A percentile compares a stretch with the other conserved stretches of the same genome.
phyloP scores from a whole-genome alignment of 805 yeast genomes.

The Zygotorulaspora sp. region DNA sequence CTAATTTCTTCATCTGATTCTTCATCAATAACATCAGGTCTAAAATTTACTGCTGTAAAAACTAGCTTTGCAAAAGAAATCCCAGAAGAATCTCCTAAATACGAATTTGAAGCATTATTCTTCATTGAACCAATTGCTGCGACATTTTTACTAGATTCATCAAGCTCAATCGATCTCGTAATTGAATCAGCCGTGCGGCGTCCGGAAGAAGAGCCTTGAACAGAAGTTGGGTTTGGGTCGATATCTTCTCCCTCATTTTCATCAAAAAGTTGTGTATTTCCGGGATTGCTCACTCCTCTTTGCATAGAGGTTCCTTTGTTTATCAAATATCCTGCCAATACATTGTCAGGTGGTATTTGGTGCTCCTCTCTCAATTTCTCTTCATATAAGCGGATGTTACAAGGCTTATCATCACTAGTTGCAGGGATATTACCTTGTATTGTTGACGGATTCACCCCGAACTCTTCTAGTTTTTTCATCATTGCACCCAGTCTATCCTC shows the following conservation, averaged over 20 bases:
- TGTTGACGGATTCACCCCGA: conserved; percentile 39
- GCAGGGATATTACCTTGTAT: conserved; percentile 28
- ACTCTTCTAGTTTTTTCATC: conserved; percentile 44
- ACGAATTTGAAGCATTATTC: conserved; percentile 30
- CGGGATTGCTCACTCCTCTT: conserved; percentile 13
- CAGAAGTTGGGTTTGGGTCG: conserved; percentile 1
- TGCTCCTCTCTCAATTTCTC: conserved; percentile 21
- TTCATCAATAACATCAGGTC: conserved; percentile 32
- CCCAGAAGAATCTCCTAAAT: conserved; percentile 52
- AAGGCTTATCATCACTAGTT: conserved; percentile 27
- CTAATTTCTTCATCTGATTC: conserved; percentile 28
- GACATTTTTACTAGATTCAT: conserved; percentile 23
- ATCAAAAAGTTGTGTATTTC: neutral
- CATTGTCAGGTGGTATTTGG: conserved; percentile 21
- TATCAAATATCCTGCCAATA: conserved; percentile 27
- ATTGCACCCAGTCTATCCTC: conserved; percentile 61
- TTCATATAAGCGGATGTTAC: conserved; percentile 21
- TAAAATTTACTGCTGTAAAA: conserved; percentile 69
- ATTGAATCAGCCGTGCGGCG: conserved; percentile 1
- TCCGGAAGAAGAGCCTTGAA: conserved; percentile 2
- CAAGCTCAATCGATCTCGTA: conserved; percentile 17
- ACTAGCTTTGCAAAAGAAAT: conserved; percentile 73
- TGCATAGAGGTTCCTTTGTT: conserved; percentile 26
- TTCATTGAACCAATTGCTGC: conserved; percentile 25
- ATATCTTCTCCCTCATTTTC: neutral